phyloP scores from a whole-genome alignment of 805 yeast genomes.

The Starmerella stellata region DNA sequence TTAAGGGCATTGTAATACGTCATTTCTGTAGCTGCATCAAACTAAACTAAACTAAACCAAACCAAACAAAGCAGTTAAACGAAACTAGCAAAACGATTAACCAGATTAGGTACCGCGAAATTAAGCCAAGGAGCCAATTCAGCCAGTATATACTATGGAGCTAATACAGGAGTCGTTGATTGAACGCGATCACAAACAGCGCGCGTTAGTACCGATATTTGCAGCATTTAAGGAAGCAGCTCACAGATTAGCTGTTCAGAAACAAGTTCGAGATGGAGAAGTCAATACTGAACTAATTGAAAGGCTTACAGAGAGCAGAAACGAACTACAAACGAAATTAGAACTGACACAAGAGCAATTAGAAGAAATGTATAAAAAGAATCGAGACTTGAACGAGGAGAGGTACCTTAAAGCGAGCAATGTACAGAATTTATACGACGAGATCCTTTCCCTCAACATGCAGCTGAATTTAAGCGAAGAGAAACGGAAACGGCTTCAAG shows the following conservation, averaged over 20 bases:
- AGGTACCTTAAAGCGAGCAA: constrained; percentile 33
- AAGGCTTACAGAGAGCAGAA: constrained; percentile 17
- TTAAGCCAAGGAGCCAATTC: no score
- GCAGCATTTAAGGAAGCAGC: constrained; percentile 17
- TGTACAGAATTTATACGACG: constrained; percentile 47
- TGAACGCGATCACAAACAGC: constrained; percentile 8
- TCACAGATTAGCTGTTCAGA: constrained; percentile 9
- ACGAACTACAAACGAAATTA: constrained; percentile 19
- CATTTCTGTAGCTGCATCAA: no score
- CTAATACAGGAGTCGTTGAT: background rate
- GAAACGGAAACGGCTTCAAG: constrained; percentile 9
- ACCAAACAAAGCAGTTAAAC: no score
- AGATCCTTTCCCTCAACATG: constrained; percentile 40
- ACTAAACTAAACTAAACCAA: no score
- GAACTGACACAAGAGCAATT: constrained; percentile 16
- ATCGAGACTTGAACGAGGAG: constrained; percentile 16
- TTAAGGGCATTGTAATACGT: no score
- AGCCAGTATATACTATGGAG: no score
- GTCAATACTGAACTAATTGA: background rate
- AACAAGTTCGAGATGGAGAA: background rate
- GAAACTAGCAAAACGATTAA: no score
- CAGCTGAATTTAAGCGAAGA: constrained; percentile 34
- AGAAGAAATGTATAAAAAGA: constrained; percentile 15
- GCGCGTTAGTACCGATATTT: constrained; percentile 7
- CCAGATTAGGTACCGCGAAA: no score